Conservation (phyloP, 306 rosid genomes). For the Glycyrrhiza uralensis region DNA sequence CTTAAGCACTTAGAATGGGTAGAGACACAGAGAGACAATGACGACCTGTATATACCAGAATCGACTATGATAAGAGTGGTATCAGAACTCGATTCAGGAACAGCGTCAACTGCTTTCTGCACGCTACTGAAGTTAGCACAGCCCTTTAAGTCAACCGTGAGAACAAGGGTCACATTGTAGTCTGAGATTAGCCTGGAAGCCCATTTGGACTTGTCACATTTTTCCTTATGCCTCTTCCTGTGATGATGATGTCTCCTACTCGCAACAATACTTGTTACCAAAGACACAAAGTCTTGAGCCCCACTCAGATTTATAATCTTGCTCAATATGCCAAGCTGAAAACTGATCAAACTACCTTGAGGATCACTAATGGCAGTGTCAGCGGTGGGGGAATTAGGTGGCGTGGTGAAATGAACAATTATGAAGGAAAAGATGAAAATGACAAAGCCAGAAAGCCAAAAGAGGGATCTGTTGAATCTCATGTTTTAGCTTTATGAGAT, state of each 20-base stretch:
- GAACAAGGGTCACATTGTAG: conserved; percentile 48
- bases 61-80: conserved; percentile 59
- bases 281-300: conserved; percentile 34
- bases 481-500: conserved; percentile 23
- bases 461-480: conserved; percentile 43
- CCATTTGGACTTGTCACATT: conserved; percentile 47
- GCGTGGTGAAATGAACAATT: conserved; percentile 19
- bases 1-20: neutral
- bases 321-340: conserved; percentile 23
- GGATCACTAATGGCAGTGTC: neutral
- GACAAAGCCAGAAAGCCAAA: conserved; percentile 47
- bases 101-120: conserved; percentile 72
- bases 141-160: conserved; percentile 60
- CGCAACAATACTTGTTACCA: conserved; percentile 33
- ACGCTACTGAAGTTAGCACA: conserved; percentile 63
- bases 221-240: conserved; percentile 10
- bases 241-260: conserved; percentile 19
- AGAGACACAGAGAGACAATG: neutral
- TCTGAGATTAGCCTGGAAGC: conserved; percentile 36
- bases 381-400: conserved; percentile 16
- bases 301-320: conserved; percentile 39
- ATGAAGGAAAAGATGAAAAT: conserved; percentile 43
- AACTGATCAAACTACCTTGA: conserved; percentile 4
- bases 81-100: conserved; percentile 46
- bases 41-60: conserved; percentile 42